phyloP scores from a whole-genome alignment of 805 yeast genomes.

The Henningerozyma blattae region DNA sequence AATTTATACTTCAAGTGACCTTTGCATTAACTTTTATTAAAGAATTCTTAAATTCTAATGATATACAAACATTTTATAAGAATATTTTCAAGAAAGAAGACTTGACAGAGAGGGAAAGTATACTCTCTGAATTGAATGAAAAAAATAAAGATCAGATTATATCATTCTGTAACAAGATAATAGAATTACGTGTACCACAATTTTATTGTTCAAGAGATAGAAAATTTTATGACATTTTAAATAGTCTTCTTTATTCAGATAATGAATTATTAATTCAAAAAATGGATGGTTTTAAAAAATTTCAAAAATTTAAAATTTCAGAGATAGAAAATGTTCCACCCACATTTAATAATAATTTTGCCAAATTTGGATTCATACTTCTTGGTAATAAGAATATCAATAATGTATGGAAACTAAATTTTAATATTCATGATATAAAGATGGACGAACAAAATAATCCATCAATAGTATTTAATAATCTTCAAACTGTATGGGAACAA shows the following conservation, averaged over 20 bases:
- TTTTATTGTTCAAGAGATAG: constrained; percentile 18
- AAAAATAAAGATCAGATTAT: constrained; percentile 6
- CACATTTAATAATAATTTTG: constrained; percentile 11
- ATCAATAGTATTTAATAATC: constrained; percentile 8
- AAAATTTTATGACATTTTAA: constrained; percentile 8
- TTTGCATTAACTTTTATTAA: constrained; percentile 9
- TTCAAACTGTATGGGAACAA: constrained; percentile 7
- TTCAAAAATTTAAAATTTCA: constrained; percentile 9
- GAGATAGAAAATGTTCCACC: neutral
- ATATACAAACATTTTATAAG: constrained; percentile 12
- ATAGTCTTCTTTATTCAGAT: constrained; percentile 8
- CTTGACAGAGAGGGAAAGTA: too few relatives aligned
- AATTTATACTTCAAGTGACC: constrained; percentile 16
- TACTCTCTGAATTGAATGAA: constrained; percentile 9
- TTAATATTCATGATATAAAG: neutral
- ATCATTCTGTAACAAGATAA: constrained; percentile 8
- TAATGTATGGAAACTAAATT: constrained; percentile 26
- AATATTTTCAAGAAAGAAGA: constrained; percentile 12
- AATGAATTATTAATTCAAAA: constrained; percentile 9
- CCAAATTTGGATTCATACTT: constrained; percentile 20
- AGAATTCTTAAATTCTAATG: constrained; percentile 8
- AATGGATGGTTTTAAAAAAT: constrained; percentile 15
- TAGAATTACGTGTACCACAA: constrained; percentile 8
- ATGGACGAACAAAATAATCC: constrained; percentile 10
- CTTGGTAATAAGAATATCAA: constrained; percentile 23